Evolutionary conservation across 2,329 filamentous ascomycete genomes (phyloP), one percentile per base, ranked within the genome.

Genomic region (Huntiella abstrusa): DNA sequence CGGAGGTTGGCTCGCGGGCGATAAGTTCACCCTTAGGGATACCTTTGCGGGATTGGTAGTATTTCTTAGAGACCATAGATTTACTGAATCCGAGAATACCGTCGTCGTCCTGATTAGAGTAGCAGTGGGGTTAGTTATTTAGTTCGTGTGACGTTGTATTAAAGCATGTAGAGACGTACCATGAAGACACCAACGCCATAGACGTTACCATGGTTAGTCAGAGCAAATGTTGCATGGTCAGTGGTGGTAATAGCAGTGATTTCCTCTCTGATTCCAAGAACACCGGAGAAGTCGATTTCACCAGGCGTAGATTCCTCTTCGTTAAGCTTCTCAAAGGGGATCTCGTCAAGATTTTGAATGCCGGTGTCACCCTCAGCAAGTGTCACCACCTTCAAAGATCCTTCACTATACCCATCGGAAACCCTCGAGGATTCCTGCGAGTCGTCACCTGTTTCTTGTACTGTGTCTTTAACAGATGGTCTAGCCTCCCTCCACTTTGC

Each of bases 161-260:
- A 7, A 10, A 33, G 4, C n/a, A 12, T 19, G 13, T 17, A 12
- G 11, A n/a, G 12, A 8, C 53, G 45, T 51, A 57, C 69, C 55
- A 74, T 62, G 62, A 81, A 80, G 12, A 73, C 75, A 13, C 77
- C 77, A 73, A 77, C 80, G 40, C 76, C 76, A 55, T 76, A 80
- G 17, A 81, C 73, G 17, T 65, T 60, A 12, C 77, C 77, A 43
- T 71, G 66, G 8, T 69, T 65, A 4, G 76, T 79, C 12, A 82
- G 62, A 4, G 67, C 75, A 55, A 80, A 77, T 2, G 71, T 73
- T 15, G 69, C 67, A 52, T 69, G 76, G 54, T 81, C 75, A n/a
- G 70, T 70, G 33, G 75, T 75, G 39, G 66, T 68, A 42, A 82
- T 63, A 51, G 74, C 67, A 8, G 70, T 68, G 51, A 80, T 73